A percentile compares a stretch with the other conserved stretches of the same genome.
These are phyloP conservation scores for Fusarium haematococcum DNA, from an alignment of 2,329 filamentous ascomycete species.

Conservation along the genomic window DNA sequence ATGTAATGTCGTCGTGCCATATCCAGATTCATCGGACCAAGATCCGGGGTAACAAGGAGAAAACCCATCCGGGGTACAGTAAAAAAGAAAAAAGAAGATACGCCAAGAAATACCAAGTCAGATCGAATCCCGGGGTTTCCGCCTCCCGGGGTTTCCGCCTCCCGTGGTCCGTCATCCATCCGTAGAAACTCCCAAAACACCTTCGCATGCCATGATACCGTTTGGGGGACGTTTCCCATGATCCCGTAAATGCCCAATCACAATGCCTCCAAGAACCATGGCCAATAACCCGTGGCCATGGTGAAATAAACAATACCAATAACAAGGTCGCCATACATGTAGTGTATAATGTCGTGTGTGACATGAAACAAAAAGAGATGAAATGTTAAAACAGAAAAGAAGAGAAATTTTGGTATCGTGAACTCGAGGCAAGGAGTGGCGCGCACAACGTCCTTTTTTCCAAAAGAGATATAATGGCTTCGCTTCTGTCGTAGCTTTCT, in stretches of 20 bases:
- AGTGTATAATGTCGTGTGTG: slow-evolving; percentile 9
- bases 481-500: not conserved
- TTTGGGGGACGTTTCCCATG: slow-evolving; percentile 12
- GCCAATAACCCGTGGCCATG: not conserved
- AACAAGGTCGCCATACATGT: slow-evolving; percentile 19
- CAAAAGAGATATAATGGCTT: not conserved
- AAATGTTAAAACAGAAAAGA: slow-evolving; percentile 33
- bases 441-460: slow-evolving; percentile 10
- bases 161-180: not conserved
- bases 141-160: slow-evolving; percentile 19
- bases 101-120: slow-evolving; percentile 31
- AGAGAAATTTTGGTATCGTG: slow-evolving; percentile 21
- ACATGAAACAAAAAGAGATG: slow-evolving; percentile 11
- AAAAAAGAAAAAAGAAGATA: slow-evolving; percentile 13
- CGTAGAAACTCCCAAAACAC: slow-evolving; percentile 32
- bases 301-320: slow-evolving; percentile 16
- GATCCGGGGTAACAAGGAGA: slow-evolving; percentile 10
- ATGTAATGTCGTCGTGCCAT: slow-evolving; percentile 28
- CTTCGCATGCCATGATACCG: slow-evolving; percentile 34
- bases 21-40: slow-evolving; percentile 21
- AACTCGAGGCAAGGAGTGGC: slow-evolving; percentile 10
- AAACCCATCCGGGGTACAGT: slow-evolving; percentile 10
- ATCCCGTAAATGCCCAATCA: slow-evolving; percentile 22
- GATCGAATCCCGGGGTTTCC: slow-evolving; percentile 19
- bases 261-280: slow-evolving; percentile 12